Conservation (phyloP, 768 basidiomycete species). For the Ramaria rubella region DNA sequence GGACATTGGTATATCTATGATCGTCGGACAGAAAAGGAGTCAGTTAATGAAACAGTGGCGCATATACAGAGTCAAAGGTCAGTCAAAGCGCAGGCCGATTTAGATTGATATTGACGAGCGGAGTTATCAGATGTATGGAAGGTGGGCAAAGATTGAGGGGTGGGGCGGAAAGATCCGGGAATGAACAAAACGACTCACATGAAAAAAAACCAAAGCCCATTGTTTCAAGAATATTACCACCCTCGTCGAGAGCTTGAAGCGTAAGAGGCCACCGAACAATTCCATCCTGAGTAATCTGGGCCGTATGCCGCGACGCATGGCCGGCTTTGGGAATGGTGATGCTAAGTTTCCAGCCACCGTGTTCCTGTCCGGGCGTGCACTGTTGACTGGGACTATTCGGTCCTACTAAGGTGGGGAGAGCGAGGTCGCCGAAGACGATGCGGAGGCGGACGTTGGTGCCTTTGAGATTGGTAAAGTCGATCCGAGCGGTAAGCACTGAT, state of each 20-base stretch:
- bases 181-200: slow-evolving; percentile 31
- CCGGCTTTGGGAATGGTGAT: slow-evolving; percentile 52
- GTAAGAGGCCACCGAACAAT: slow-evolving; percentile 34
- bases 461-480: slow-evolving; percentile 44
- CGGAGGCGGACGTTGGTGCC: slow-evolving; percentile 57
- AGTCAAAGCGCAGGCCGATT: background rate
- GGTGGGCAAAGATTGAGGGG: too few species aligned
- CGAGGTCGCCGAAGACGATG: slow-evolving; percentile 64
- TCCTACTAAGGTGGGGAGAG: slow-evolving; percentile 61
- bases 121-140: background rate
- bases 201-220: slow-evolving; percentile 68
- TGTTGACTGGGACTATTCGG: slow-evolving; percentile 41
- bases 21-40: too few species aligned
- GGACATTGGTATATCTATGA: background rate
- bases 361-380: slow-evolving; percentile 6
- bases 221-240: slow-evolving; percentile 52
- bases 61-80: too few species aligned
- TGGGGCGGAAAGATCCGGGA: background rate
- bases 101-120: background rate
- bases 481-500: slow-evolving; percentile 55
- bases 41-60: too few species aligned
- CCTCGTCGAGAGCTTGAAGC: slow-evolving; percentile 46
- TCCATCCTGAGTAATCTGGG: slow-evolving; percentile 29
- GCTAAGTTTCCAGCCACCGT: slow-evolving; percentile 57
- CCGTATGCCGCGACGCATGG: slow-evolving; percentile 29